Evolutionary conservation across 148 eudicot species (phyloP).

Genomic region (Simmondsia chinensis): DNA sequence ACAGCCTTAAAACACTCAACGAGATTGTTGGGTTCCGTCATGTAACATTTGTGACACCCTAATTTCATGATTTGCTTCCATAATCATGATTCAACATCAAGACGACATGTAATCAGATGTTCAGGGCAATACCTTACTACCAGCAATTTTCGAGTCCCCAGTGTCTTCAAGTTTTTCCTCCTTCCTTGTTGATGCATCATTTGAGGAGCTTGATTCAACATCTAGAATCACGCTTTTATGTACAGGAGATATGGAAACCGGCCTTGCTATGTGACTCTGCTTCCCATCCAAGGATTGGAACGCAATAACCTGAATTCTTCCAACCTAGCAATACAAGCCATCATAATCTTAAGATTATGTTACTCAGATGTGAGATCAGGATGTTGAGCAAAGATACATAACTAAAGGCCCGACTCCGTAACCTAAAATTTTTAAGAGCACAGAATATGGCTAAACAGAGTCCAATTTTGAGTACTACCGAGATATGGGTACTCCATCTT

Average conservation of each 20-base stretch:
- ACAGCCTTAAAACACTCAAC: no score
- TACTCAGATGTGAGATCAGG: neutral
- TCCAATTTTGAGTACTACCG: no score
- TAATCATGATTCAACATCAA: no score
- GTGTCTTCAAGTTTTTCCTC: slow-evolving; percentile 51
- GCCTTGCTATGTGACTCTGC: slow-evolving; percentile 44
- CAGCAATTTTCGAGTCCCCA: slow-evolving; percentile 50
- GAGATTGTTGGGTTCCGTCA: no score
- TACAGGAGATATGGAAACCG: slow-evolving; percentile 53
- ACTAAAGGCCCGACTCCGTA: slow-evolving; percentile 1
- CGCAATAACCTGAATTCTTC: slow-evolving; percentile 96
- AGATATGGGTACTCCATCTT: no score
- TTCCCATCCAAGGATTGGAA: slow-evolving; percentile 94
- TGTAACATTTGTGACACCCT: no score
- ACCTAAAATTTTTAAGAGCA: no score
- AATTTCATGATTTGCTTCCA: no score
- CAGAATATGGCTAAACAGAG: no score
- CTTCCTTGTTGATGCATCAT: slow-evolving; percentile 36
- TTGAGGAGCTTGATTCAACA: slow-evolving; percentile 67
- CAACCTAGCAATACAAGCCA: no score
- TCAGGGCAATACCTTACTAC: slow-evolving; percentile 46
- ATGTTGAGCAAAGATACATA: neutral
- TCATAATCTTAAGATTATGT: no score
- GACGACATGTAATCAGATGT: no score
- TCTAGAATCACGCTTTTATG: slow-evolving; percentile 49